Evolutionary conservation across 192 early-diverging fungal species (phyloP).

Genomic region (Lobosporangium transversale): DNA sequence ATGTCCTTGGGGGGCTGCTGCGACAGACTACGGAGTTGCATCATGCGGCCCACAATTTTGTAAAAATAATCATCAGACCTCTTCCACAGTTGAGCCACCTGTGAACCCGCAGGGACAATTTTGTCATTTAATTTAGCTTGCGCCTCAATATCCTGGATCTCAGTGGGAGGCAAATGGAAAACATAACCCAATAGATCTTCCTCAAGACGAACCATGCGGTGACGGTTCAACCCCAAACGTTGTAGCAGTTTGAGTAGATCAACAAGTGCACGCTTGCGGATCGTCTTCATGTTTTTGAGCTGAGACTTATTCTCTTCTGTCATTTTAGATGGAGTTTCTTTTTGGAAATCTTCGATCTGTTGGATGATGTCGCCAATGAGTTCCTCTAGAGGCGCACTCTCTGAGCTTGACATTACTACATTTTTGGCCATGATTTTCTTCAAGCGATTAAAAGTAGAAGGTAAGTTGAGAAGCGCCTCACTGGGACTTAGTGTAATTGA

Average conservation of each 20-base stretch:
- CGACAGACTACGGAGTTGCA: constrained; percentile 62
- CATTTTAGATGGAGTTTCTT: constrained; percentile 62
- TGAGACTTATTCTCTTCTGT: constrained; percentile 64
- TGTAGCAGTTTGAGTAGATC: constrained; percentile 80
- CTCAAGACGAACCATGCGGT: constrained; percentile 47
- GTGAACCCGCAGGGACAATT: constrained; percentile 35
- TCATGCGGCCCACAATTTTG: constrained; percentile 69
- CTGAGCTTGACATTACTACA: constrained; percentile 35
- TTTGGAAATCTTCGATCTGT: constrained; percentile 66
- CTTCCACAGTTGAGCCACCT: constrained; percentile 56
- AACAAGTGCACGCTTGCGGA: constrained; percentile 81
- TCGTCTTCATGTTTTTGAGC: constrained; percentile 71
- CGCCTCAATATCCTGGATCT: constrained; percentile 47
- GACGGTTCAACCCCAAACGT: constrained; percentile 68
- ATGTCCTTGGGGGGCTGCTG: constrained; percentile 66
- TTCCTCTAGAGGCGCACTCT: constrained; percentile 52
- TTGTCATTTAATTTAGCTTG: constrained; percentile 41
- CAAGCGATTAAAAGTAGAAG: constrained; percentile 54
- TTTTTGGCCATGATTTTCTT: constrained; percentile 52
- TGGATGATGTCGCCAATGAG: constrained; percentile 64
- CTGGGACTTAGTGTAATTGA: constrained; percentile 38
- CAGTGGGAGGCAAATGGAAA: constrained; percentile 50
- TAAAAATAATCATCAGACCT: constrained; percentile 78
- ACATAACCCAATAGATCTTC: constrained; percentile 58
- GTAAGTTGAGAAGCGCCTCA: constrained; percentile 57